These are phyloP conservation scores for Cryptosporidium parvum DNA, from an alignment of 169 alveolate genomes.

Conservation along the genomic window DNA sequence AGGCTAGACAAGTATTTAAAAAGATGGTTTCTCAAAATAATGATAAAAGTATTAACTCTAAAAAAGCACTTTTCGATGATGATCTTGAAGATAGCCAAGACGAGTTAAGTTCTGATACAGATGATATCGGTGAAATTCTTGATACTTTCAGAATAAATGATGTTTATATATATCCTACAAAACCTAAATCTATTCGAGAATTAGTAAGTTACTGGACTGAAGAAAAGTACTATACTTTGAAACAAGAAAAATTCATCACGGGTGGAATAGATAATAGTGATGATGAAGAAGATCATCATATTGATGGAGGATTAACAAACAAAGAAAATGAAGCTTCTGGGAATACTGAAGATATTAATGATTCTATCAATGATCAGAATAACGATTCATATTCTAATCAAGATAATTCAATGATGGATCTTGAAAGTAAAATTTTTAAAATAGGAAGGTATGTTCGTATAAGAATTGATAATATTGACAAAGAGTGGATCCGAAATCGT, in stretches of 20 bases:
- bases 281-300: conserved; percentile 71
- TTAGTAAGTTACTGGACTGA: conserved; percentile 41
- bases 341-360: conserved; percentile 1
- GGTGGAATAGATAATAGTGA: conserved; percentile 80
- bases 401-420: conserved; percentile 35
- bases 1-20: conserved; percentile 1
- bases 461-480: conserved; percentile 84
- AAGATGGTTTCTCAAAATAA: conserved; percentile 41
- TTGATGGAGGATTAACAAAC: background rate
- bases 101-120: background rate
- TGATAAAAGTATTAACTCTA: conserved; percentile 20
- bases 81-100: conserved; percentile 32
- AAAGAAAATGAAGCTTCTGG: conserved; percentile 11
- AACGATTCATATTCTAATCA: conserved; percentile 87
- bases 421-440: conserved; percentile 77
- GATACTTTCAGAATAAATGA: conserved; percentile 47
- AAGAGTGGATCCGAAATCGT: conserved; percentile 61
- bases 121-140: background rate
- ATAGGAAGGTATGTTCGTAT: conserved; percentile 93
- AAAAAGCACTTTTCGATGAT: conserved; percentile 67
- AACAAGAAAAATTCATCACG: conserved; percentile 74
- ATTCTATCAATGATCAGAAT: background rate
- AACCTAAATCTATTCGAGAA: conserved; percentile 28
- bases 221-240: background rate
- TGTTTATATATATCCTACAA: conserved; percentile 51